Percentiles rank a stretch among this genome's conserved stretches.
Conservation (phyloP, 2,329 filamentous ascomycete genomes). For the Colletotrichum tamarilloi region DNA sequence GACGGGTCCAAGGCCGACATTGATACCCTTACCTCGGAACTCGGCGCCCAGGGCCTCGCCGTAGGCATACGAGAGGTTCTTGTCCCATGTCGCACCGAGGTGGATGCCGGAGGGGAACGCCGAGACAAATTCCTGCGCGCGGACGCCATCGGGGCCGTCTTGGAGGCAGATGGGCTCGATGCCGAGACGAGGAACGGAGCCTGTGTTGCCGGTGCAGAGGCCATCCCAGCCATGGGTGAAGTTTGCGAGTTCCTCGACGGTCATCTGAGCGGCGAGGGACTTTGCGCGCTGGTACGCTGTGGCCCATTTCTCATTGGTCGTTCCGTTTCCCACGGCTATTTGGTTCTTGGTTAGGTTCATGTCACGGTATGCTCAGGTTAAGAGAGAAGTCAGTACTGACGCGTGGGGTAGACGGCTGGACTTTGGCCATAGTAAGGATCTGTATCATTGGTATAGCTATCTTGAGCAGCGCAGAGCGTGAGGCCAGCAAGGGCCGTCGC, state of each 20-base stretch:
- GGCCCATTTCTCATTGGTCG: conserved; percentile 57
- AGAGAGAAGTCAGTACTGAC: conserved; percentile 23
- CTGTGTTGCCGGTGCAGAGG: conserved; percentile 57
- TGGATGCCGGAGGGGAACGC: conserved; percentile 59
- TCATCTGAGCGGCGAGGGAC: conserved; percentile 69
- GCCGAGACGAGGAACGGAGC: conserved; percentile 55
- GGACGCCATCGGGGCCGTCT: conserved; percentile 60
- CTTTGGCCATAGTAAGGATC: conserved; percentile 34
- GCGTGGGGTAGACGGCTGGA: conserved; percentile 42
- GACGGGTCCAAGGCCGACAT: conserved; percentile 82
- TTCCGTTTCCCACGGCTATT: conserved; percentile 8
- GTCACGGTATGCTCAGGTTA: not conserved
- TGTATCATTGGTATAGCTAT: conserved; percentile 13
- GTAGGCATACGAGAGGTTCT: conserved; percentile 70
- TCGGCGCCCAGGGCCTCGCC: conserved; percentile 82
- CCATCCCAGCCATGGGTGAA: conserved; percentile 23
- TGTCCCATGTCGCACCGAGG: conserved; percentile 64
- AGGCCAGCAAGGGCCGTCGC: not conserved
- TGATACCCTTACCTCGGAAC: conserved; percentile 80
- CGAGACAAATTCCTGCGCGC: conserved; percentile 59
- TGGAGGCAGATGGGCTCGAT: conserved; percentile 60
- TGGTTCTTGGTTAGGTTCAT: not conserved
- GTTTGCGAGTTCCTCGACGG: conserved; percentile 72
- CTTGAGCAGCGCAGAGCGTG: conserved; percentile 14
- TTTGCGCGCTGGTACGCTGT: conserved; percentile 69